phyloP scores from a whole-genome alignment of 106 monocot species.

The Apostasia ramifera region DNA sequence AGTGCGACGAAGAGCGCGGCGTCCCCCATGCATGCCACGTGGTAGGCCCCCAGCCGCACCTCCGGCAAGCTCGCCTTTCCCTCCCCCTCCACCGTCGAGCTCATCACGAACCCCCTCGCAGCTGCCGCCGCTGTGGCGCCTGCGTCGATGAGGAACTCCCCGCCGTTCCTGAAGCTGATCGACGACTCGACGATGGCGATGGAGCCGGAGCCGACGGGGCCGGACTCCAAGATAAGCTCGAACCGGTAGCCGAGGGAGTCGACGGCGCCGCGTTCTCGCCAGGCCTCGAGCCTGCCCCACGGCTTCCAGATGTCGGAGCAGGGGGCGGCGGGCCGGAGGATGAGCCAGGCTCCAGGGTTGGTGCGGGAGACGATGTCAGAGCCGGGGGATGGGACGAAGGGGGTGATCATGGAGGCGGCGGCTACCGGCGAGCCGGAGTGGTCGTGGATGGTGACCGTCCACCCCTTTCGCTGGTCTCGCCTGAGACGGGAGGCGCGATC shows the following conservation, averaged over 20 bases:
- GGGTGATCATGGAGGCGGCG: slow-evolving; percentile 80
- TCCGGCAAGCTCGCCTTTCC: slow-evolving; percentile 55
- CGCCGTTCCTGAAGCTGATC: slow-evolving; percentile 44
- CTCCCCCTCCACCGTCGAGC: slow-evolving; percentile 58
- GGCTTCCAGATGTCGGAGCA: slow-evolving; percentile 56
- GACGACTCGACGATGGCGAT: slow-evolving; percentile 61
- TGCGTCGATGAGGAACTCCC: slow-evolving; percentile 45
- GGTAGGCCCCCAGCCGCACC: slow-evolving; percentile 61
- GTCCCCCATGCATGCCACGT: slow-evolving; percentile 58
- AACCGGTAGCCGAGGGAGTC: slow-evolving; percentile 57
- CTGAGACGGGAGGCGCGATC: slow-evolving; percentile 4
- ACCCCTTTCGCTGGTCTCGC: slow-evolving; percentile 67
- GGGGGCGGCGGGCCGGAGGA: slow-evolving; percentile 36
- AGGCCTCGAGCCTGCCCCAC: slow-evolving; percentile 78
- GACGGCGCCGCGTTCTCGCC: slow-evolving; percentile 57
- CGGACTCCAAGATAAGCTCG: slow-evolving; percentile 38
- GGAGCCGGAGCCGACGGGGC: slow-evolving; percentile 13
- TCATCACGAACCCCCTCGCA: slow-evolving; percentile 59
- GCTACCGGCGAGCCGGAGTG: slow-evolving; percentile 82
- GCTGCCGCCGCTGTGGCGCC: slow-evolving; percentile 10
- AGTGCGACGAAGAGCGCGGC: slow-evolving; percentile 72
- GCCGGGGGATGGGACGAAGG: slow-evolving; percentile 80
- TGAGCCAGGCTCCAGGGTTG: slow-evolving; percentile 88
- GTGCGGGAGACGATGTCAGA: slow-evolving; percentile 62
- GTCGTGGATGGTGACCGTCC: slow-evolving; percentile 94